These are phyloP conservation scores for Ottelia alismoides DNA, from an alignment of 106 monocot genomes.

Conservation along the genomic window DNA sequence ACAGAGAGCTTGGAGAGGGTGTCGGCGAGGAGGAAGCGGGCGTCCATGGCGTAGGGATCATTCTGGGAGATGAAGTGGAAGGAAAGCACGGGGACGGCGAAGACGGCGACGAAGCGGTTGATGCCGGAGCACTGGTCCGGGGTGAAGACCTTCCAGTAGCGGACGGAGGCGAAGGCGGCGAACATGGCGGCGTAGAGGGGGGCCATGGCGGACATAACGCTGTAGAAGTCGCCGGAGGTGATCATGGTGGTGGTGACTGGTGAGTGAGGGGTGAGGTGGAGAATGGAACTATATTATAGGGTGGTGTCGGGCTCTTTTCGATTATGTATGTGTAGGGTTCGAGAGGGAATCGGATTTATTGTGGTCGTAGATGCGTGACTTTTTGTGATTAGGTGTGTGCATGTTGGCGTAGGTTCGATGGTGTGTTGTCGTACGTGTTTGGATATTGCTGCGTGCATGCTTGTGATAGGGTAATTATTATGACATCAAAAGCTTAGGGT, in stretches of 20 bases:
- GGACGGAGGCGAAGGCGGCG: constrained; percentile 33
- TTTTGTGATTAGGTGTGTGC: too few relatives aligned
- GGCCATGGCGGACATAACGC: constrained; percentile 36
- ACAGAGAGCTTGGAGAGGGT: constrained; percentile 37
- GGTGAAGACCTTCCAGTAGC: constrained; percentile 31
- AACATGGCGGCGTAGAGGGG: constrained; percentile 59
- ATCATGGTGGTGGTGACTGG: constrained; percentile 38
- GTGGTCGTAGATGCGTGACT: too few relatives aligned
- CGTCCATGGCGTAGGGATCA: constrained; percentile 41
- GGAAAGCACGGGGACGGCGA: constrained; percentile 56
- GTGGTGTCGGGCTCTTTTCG: too few relatives aligned
- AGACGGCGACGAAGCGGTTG: constrained; percentile 47
- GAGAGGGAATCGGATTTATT: too few relatives aligned
- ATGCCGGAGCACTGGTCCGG: constrained; percentile 50
- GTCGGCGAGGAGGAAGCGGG: constrained; percentile 37
- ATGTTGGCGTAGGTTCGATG: too few relatives aligned
- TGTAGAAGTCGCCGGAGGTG: constrained; percentile 35
- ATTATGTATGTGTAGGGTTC: too few relatives aligned
- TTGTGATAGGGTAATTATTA: too few relatives aligned
- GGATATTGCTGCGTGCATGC: too few relatives aligned
- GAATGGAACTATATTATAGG: too few relatives aligned
- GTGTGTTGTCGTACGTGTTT: too few relatives aligned
- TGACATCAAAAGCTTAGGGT: too few relatives aligned
- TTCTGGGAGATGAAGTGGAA: constrained; percentile 56
- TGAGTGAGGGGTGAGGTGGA: too few relatives aligned